A percentile compares a stretch with the other conserved stretches of the same genome.
phyloP scores from a whole-genome alignment of 1,284 basidiomycete species.

The Taiwanofungus camphoratus region DNA sequence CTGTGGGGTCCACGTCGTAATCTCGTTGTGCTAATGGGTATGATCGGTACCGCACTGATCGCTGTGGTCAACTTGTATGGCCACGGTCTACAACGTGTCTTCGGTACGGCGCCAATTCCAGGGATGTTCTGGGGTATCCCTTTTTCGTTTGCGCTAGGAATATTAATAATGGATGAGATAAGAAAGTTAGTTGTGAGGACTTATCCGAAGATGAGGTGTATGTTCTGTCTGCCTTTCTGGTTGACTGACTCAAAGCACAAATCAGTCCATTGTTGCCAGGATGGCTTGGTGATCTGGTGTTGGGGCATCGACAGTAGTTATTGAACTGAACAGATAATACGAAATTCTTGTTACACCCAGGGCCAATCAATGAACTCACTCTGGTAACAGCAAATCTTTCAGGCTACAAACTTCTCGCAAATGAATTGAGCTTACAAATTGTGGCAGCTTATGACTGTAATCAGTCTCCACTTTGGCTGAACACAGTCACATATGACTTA shows the following conservation, averaged over 20 bases:
- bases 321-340: no score
- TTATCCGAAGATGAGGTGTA: constrained; percentile 30
- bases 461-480: no score
- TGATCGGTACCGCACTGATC: constrained; percentile 34
- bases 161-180: constrained; percentile 34
- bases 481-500: no score
- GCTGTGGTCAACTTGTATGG: constrained; percentile 37
- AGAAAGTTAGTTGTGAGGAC: constrained; percentile 36
- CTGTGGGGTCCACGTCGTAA: constrained; percentile 40
- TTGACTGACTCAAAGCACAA: neutral
- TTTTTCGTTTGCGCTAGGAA: constrained; percentile 33
- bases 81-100: constrained; percentile 33
- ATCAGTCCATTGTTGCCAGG: constrained; percentile 12
- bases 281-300: constrained; percentile 13
- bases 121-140: constrained; percentile 40
- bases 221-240: neutral
- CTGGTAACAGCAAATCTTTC: no score
- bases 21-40: constrained; percentile 29
- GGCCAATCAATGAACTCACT: no score
- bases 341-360: no score
- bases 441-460: no score
- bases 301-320: no score
- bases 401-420: no score
- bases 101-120: constrained; percentile 34
- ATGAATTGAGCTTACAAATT: no score